Conservation (phyloP, 148 eudicot genomes). For the Rhododendron vialii region DNA sequence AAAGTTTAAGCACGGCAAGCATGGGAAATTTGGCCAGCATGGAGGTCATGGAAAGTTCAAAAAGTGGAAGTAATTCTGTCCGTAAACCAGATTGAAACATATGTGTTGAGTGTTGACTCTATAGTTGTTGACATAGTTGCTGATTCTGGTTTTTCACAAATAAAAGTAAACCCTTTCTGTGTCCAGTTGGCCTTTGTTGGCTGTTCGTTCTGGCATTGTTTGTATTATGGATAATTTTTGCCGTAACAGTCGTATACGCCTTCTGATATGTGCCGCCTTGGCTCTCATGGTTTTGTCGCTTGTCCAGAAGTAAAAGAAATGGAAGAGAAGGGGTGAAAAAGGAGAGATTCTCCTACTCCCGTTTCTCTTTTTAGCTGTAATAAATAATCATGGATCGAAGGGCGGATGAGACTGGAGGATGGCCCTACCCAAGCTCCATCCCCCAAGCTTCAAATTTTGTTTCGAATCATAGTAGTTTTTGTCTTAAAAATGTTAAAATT, state of each 20-base stretch:
- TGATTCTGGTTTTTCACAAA: background rate
- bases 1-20: slow-evolving; percentile 17
- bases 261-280: background rate
- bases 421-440: too few relatives aligned
- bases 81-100: background rate
- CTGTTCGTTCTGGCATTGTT: background rate
- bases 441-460: too few relatives aligned
- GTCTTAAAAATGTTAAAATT: too few relatives aligned
- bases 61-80: slow-evolving; percentile 57
- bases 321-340: background rate
- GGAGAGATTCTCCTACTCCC: background rate
- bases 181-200: background rate
- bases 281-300: background rate
- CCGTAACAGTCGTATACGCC: background rate
- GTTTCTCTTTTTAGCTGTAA: background rate
- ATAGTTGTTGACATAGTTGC: background rate
- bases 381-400: too few relatives aligned
- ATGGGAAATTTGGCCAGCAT: slow-evolving; percentile 7
- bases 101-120: background rate
- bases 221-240: background rate
- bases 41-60: slow-evolving; percentile 35
- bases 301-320: background rate
- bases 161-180: background rate
- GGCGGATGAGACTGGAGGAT: too few relatives aligned
- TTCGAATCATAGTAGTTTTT: too few relatives aligned